phyloP scores from a whole-genome alignment of 345 rosid genomes.

The Populus ilicifolia region DNA sequence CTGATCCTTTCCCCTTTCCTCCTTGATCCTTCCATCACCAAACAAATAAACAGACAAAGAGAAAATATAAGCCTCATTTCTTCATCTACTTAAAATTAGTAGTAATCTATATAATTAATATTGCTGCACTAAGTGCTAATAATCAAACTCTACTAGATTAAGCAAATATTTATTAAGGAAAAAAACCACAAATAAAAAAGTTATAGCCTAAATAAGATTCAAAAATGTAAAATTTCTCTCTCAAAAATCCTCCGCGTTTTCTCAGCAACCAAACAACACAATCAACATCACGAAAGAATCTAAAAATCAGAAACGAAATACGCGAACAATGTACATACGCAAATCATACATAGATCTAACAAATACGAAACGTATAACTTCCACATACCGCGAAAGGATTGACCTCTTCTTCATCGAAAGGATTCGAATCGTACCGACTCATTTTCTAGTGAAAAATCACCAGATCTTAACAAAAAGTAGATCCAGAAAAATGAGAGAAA shows the following conservation, averaged over 20 bases:
- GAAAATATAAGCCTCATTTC: not conserved
- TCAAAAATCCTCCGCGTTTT: not conserved
- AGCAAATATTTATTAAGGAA: not conserved
- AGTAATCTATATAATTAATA: too few relatives aligned
- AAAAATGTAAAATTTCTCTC: not conserved
- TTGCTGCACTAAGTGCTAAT: too few relatives aligned
- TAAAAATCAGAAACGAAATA: not conserved
- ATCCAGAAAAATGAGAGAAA: not conserved
- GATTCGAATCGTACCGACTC: conserved; percentile 70
- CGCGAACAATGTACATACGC: not conserved
- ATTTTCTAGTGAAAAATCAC: conserved; percentile 32
- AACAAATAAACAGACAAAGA: conserved; percentile 11
- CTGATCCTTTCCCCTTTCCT: conserved; percentile 35
- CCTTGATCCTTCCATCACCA: conserved; percentile 38
- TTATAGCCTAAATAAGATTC: not conserved
- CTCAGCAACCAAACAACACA: conserved; percentile 4
- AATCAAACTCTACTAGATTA: not conserved
- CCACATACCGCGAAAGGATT: conserved; percentile 86
- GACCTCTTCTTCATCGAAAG: conserved; percentile 80
- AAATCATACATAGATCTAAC: not conserved
- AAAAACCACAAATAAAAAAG: not conserved
- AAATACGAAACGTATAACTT: not conserved
- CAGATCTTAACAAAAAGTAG: not conserved
- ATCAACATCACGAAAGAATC: not conserved
- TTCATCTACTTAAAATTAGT: not conserved